Evolutionary conservation across 192 early-diverging fungal genomes (phyloP), one percentile per base, ranked within the genome.

Genomic region (Rhizoclosmatium sp.): DNA sequence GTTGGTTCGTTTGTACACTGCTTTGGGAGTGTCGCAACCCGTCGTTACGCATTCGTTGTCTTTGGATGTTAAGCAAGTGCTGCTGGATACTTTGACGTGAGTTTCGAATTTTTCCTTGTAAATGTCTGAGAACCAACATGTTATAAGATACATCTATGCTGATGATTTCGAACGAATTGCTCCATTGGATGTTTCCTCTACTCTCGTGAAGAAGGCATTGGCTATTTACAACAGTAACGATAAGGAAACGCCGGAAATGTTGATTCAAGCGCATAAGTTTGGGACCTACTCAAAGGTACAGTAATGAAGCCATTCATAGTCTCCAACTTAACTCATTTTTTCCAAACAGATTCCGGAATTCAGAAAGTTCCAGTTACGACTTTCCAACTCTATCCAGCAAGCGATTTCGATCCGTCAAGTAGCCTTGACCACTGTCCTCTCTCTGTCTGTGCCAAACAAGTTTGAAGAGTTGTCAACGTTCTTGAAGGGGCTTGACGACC

Each of bases 51-150:
- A 14, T 85, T 94, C 65, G 91, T 87, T 83, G 85, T 86, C 65
- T 87, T 88, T 99, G 87, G 92, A 93, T 67, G 91, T 97, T 81
- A 99, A 99, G 80, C 90, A 96, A 80, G 88, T 97, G n/a, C 94
- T 97, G 84, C 86, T 90, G 69, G 97, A 99, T 79, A 95, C 97
- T 0, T 82, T 97, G 66, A 92, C 91, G 71, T 91, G 87, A n/a
- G 31, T 5, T 41, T 12, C 12, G 46, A 47, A 16, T 61, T 81
- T 64, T 9, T 59, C 31, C 9, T 42, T 41, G 44, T 67, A 1
- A 16, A 56, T 59, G 44, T 67, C 47, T 19, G 42, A 59, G 44
- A n/a, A 45, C 48, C 45, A 10, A 59, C 40, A 3, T 72, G 3
- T 3, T 60, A 42, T 61, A 92, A 92, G 91, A n/a, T 92, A 91